A percentile compares a stretch with the other conserved stretches of the same genome.
phyloP scores from a whole-genome alignment of 2,329 filamentous ascomycete species.

The Trichoderma afroharzianum region DNA sequence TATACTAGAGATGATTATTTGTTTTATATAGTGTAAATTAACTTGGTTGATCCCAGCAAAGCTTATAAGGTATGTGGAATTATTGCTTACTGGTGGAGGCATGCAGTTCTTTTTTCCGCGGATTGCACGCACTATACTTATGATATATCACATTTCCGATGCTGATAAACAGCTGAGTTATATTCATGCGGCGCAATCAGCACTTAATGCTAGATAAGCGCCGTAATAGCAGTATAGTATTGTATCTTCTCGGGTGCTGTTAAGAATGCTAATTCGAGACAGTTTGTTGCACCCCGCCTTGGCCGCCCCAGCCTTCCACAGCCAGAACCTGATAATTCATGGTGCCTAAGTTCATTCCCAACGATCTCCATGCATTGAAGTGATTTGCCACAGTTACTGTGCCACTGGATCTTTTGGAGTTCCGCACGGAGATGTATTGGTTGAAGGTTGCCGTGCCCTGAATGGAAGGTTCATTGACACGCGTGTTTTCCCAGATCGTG shows the following conservation, averaged over 20 bases:
- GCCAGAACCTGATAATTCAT: conserved; percentile 55
- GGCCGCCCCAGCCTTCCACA: conserved; percentile 51
- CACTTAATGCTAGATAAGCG: neutral
- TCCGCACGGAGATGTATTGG: conserved; percentile 38
- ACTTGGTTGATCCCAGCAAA: neutral
- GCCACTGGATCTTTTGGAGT: conserved; percentile 2
- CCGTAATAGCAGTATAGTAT: neutral
- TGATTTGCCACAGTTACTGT: conserved; percentile 47
- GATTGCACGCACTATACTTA: too few relatives aligned
- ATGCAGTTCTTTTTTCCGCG: too few relatives aligned
- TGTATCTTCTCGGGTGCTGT: neutral
- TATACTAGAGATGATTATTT: neutral
- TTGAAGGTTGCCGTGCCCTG: conserved; percentile 47
- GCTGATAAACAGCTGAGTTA: too few relatives aligned
- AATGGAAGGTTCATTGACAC: conserved; percentile 44
- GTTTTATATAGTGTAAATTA: neutral
- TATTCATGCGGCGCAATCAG: too few relatives aligned
- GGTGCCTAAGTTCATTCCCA: conserved; percentile 45
- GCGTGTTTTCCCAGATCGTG: conserved; percentile 35
- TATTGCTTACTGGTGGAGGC: neutral
- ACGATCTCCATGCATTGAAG: conserved; percentile 44
- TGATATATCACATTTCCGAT: too few relatives aligned
- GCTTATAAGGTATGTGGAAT: neutral
- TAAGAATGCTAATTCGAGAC: neutral
- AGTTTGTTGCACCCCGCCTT: neutral